Evolutionary conservation across 106 monocot species (phyloP).

Genomic region (Acorus calamus): DNA sequence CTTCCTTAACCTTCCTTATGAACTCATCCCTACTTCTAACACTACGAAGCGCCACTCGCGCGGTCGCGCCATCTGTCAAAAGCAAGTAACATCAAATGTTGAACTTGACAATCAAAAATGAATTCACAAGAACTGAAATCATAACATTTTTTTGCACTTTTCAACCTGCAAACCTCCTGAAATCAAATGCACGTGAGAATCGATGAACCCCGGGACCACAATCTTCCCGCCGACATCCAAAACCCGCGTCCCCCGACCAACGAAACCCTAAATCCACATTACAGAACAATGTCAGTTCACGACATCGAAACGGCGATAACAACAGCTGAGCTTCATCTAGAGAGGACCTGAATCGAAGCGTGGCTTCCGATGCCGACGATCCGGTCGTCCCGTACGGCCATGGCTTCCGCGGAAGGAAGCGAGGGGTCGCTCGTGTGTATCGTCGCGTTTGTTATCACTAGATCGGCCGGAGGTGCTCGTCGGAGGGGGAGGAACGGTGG

Average conservation of each 20-base stretch:
- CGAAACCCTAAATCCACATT: constrained; percentile 47
- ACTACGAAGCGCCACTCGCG: constrained; percentile 43
- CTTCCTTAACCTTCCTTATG: constrained; percentile 49
- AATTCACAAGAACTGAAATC: no score
- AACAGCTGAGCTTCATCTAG: not conserved
- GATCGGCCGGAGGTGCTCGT: constrained; percentile 17
- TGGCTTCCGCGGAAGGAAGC: constrained; percentile 47
- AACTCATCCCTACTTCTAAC: constrained; percentile 54
- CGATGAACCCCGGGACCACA: constrained; percentile 84
- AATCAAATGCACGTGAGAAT: constrained; percentile 84
- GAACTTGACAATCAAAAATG: not conserved
- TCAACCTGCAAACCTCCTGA: constrained; percentile 80
- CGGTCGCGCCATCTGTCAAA: constrained; percentile 48
- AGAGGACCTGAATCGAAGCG: constrained; percentile 26
- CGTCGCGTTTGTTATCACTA: constrained; percentile 54
- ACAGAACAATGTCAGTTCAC: not conserved
- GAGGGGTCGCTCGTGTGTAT: constrained; percentile 54
- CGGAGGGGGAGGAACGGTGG: not conserved
- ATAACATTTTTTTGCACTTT: no score
- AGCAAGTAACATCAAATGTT: constrained; percentile 1
- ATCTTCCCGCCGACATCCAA: constrained; percentile 65
- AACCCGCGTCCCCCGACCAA: constrained; percentile 31
- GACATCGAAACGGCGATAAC: not conserved
- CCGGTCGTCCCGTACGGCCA: constrained; percentile 43
- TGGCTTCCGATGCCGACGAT: constrained; percentile 42